Base-by-base conservation (phyloP, 176 grass and related monocot genomes). In the Paspalum notatum region DNA sequence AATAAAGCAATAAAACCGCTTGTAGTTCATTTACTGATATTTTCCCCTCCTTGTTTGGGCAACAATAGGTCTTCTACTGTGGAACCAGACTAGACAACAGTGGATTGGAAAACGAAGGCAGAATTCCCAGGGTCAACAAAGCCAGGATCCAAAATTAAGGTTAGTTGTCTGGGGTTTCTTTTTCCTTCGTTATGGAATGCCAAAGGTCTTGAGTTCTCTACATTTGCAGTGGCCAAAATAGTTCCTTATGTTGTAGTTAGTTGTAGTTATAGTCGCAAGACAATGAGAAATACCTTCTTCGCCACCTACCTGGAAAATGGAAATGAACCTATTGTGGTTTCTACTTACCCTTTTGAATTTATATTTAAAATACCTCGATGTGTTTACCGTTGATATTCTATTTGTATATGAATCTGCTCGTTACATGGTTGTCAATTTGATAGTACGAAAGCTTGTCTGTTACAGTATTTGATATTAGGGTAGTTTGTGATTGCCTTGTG, bases 31-130 rank as follows among this genome's bases (percentile, higher is more conserved):
- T 75, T 12, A 21, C 37, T 76, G 5, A 69, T 44, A 20, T 22
- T 21, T 2, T 56, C 18, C 32, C 11, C 22, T 32, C 56, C 12
- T 42, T 4, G 51, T 50, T 71, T 70, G 68, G 38, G 60, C 69
- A 60, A 71, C 65, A 42, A 27, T 74, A 99, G 96, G 96, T 55
- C 90, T 95, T 90, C 70, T 91, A 43, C 79, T 89, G 7, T 99
- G 96, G 96, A 93, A 95, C 79, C 86, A 99, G 74, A 90, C 84
- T 72, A 93, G 96, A 76, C 86, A 91, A 38, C 88, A 95, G 63
- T 99, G 96, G 96, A 63, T 86, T 81, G 92, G 90, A 86, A 87
- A 75, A 67, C 89, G 72, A 83, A 89, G 17, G 71, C 67, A 40
- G 13, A 68, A 71, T 71, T 82, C 84, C 66, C 87, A 77, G 79